Conservation (phyloP, 495 filamentous ascomycete genomes). For the Podospora pseudoanserina region DNA sequence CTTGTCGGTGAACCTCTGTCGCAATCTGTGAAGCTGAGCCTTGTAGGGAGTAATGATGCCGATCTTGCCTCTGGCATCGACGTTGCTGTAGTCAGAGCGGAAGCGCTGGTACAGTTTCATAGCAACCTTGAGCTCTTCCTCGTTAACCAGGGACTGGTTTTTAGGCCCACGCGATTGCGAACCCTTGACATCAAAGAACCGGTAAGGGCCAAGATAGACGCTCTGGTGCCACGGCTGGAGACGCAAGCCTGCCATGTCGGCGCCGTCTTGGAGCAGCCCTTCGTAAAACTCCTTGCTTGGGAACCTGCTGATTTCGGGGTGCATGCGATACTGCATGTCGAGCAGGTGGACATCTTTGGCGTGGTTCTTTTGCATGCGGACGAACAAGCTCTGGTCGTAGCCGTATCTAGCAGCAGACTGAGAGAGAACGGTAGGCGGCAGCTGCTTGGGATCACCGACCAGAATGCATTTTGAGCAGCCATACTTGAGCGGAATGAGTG, state of each 20-base stretch:
- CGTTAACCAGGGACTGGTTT: conserved; percentile 86
- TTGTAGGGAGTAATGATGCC: conserved; percentile 98
- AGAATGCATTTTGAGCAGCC: conserved; percentile 95
- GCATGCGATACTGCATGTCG: conserved; percentile 98
- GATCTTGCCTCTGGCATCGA: conserved; percentile 76
- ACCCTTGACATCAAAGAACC: conserved; percentile 96
- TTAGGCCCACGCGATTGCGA: conserved; percentile 71
- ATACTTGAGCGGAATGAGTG: conserved; percentile 95
- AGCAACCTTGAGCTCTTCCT: conserved; percentile 78
- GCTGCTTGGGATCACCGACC: conserved; percentile 94
- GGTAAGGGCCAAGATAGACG: conserved; percentile 78
- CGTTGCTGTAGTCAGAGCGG: conserved; percentile 61
- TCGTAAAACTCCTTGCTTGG: conserved; percentile 92
- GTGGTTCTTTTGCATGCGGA: conserved; percentile 92
- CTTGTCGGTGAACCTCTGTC: conserved; percentile 59
- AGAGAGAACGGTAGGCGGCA: conserved; percentile 93
- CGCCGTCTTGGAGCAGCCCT: conserved; percentile 75
- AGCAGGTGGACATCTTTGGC: conserved; percentile 87
- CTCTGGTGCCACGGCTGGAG: conserved; percentile 80
- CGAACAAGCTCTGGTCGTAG: conserved; percentile 97
- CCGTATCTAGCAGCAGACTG: conserved; percentile 87
- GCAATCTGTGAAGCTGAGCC: conserved; percentile 79
- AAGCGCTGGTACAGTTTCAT: conserved; percentile 79
- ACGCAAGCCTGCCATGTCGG: conserved; percentile 71
- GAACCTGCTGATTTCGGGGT: conserved; percentile 88